Percentiles rank a stretch among this genome's conserved stretches.
phyloP scores from a whole-genome alignment of 2,329 filamentous ascomycete species.

The Diplodia sapinea region DNA sequence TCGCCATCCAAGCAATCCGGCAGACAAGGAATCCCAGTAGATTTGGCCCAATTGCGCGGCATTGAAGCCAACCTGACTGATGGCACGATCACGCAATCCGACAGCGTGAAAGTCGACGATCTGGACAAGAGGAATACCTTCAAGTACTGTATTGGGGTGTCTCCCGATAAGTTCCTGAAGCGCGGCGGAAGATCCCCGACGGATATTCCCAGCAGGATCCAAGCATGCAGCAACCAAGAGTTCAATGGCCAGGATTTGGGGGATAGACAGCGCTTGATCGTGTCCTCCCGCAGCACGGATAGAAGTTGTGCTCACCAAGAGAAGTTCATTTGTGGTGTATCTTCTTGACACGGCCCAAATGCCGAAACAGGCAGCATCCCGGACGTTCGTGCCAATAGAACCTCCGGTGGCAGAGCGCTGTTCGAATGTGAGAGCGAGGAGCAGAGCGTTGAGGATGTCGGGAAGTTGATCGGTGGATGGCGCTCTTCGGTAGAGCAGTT shows the following conservation, averaged over 20 bases:
- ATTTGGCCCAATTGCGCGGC: constrained; percentile 68
- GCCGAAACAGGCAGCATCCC: constrained; percentile 94
- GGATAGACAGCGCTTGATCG: constrained; percentile 54
- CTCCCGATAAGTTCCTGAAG: constrained; percentile 92
- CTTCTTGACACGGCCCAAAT: constrained; percentile 90
- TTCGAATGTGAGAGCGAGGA: constrained; percentile 85
- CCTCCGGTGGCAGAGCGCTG: constrained; percentile 84
- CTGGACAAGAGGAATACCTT: constrained; percentile 87
- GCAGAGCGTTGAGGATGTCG: constrained; percentile 75
- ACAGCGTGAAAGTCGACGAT: constrained; percentile 92
- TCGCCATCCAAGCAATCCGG: constrained; percentile 80
- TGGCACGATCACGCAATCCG: constrained; percentile 81
- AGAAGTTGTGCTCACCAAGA: constrained; percentile 60
- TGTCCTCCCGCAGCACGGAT: constrained; percentile 50
- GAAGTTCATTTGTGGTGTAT: constrained; percentile 80
- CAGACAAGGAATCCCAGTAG: constrained; percentile 73
- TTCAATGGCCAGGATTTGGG: constrained; percentile 81
- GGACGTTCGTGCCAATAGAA: constrained; percentile 85
- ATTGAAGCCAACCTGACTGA: constrained; percentile 74
- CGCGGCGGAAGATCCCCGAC: constrained; percentile 88
- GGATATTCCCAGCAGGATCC: constrained; percentile 91
- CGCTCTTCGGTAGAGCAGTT: constrained; percentile 83
- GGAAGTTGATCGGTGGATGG: constrained; percentile 73
- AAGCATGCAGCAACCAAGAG: constrained; percentile 81
- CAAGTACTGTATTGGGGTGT: constrained; percentile 80